Base-by-base conservation (phyloP, 78 protist genomes). In the Cavenderia fasciculata region DNA sequence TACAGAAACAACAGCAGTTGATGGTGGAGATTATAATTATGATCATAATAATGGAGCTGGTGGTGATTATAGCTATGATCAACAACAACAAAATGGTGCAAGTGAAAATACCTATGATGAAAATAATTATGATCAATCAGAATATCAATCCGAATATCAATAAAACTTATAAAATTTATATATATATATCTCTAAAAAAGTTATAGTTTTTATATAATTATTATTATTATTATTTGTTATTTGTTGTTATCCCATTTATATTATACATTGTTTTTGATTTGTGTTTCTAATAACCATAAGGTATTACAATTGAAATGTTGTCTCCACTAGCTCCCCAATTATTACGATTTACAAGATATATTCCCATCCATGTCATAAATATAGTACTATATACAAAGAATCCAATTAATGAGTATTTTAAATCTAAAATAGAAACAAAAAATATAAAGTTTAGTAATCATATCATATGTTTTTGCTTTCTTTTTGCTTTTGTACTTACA, bases 311-410 rank as follows among this genome's bases (percentile, higher is more conserved):
- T 27, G 90, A 82, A 1, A 82, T 52, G 10, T 51, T 34, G 25
- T 82, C 90, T 44, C 90, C 90, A 31, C 49, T 44, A 40, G 56
- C 71, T 44, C 90, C 90, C 90, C 90, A 82, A 33, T 54, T 69
- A 33, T 65, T 82, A 57, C 90, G 54, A 56, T 82, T 65, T 19
- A 33, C 47, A 16, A 82, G 61, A 82, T 68, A 82, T 18, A 82
- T 68, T n/a, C 90, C 90, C 90, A 82, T 82, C 90, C 90, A 82
- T 21, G 77, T 44, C 90, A 82, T 82, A 34, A 82, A 82, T 29
- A 82, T 54, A 25, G 61, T 46, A 21, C 79, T 40, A 57, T 82
- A 82, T 12, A 61, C 90, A 66, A 82, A 68, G 62, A 82, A 82
- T 68, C 90, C 90, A n/a, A 82, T 49, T 12, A 82, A 68, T 68